Conservation (phyloP, 371 early-diverging fungal genomes). For the Coemansia sp. region DNA sequence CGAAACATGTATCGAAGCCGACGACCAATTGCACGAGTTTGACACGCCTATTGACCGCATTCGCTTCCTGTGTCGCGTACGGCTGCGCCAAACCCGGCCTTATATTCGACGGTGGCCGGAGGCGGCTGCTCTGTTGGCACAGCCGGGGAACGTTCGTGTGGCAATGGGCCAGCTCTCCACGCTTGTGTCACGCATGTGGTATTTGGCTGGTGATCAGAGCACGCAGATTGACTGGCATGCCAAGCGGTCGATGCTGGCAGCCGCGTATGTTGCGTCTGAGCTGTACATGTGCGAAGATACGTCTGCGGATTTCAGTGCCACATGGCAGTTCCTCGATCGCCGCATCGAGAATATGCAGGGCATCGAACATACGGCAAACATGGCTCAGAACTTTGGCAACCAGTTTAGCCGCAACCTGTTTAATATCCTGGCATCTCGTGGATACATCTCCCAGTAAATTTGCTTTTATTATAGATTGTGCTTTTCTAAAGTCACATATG, state of each 20-base stretch:
- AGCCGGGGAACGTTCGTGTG: conserved; percentile 71
- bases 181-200: conserved; percentile 85
- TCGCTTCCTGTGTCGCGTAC: conserved; percentile 61
- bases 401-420: conserved; percentile 55
- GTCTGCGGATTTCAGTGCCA: conserved; percentile 69
- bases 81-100: conserved; percentile 75
- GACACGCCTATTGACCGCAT: conserved; percentile 57
- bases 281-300: conserved; percentile 86
- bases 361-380: conserved; percentile 59
- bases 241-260: conserved; percentile 75
- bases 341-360: conserved; percentile 70
- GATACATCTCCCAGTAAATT: conserved; percentile 17
- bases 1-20: conserved; percentile 54
- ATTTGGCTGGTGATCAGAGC: conserved; percentile 82
- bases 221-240: conserved; percentile 86
- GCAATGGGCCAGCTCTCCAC: conserved; percentile 67
- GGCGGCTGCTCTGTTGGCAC: conserved; percentile 82
- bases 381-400: conserved; percentile 53
- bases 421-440: conserved; percentile 43
- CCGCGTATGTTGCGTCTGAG: conserved; percentile 82
- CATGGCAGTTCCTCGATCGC: conserved; percentile 73
- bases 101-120: conserved; percentile 77
- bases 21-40: conserved; percentile 38
- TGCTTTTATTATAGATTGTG: not conserved
- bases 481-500: conserved; percentile 5